Base-by-base conservation (phyloP, 2,329 filamentous ascomycete genomes). In the Colletotrichum somersetense region DNA sequence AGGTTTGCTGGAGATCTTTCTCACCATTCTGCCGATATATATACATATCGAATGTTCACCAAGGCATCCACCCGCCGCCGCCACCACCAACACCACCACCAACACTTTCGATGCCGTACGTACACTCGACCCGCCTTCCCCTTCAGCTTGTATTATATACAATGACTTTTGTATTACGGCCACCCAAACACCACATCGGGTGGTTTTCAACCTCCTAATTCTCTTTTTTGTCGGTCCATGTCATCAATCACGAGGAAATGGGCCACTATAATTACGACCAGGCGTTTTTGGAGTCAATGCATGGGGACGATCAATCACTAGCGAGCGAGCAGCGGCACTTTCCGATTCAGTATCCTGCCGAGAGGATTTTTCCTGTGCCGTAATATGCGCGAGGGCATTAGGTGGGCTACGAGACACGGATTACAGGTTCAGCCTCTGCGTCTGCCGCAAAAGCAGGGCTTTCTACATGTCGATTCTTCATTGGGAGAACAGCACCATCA, bases 251-350 rank as follows among this genome's bases (percentile, higher is more conserved):
- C 53, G 26, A 66, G 59, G n/a, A 33, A 61, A 53, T 48, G 66
- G 66, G 58, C 70, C 70, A 64, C 35, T 61, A 70, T 72, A 65
- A 72, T 72, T 55, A 56, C 50, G 70, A 72, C 50, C 33, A 65
- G 70, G 70, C 70, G 70, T 72, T 72, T 63, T 70, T 58, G 70
- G 70, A 70, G 70, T 72, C 62, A 72, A 50, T 65, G 66, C 70
- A 72, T 69, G 66, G 66, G 66, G 66, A 14, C 59, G 65, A 65
- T 61, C 55, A 18, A 18, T 26, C 33, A 69, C 38, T 48, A 72
- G 70, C 70, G 70, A 72, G 70, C 70, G 66, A 72, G 70, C 66
- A 61, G 70, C 61, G 70, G 61, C 70, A 72, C 66, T 65, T 69
- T 64, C 55, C 11, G 38, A 65, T 70, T 65, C 66, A 40, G 66